Conservation (phyloP, 2,329 filamentous ascomycete species). For the Botrytis deweyae region DNA sequence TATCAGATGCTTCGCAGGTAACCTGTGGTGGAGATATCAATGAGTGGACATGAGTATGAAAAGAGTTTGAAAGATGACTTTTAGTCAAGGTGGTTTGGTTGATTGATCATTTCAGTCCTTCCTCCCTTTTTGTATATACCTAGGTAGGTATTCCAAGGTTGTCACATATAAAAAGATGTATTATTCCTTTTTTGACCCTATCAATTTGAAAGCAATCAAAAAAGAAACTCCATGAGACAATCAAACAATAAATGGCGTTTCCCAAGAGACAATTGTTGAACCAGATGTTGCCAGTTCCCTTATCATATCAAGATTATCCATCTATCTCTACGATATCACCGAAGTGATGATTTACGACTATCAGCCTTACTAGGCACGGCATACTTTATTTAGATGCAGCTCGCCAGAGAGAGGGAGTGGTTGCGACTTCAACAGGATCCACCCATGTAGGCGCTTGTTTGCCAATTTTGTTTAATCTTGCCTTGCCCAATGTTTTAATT, state of each 20-base stretch:
- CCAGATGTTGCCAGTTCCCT: background rate
- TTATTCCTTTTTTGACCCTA: background rate
- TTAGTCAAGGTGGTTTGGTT: background rate
- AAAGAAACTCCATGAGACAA: background rate
- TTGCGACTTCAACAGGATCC: conserved; percentile 10
- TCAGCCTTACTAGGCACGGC: conserved; percentile 16
- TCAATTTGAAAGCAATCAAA: background rate
- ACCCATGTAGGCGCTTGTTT: conserved; percentile 18
- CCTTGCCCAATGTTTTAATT: conserved; percentile 7
- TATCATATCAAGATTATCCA: background rate
- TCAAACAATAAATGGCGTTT: conserved; percentile 5
- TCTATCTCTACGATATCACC: background rate
- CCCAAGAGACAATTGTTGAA: background rate
- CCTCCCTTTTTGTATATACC: background rate
- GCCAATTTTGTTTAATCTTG: conserved; percentile 14
- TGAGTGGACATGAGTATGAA: background rate
- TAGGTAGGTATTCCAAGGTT: background rate
- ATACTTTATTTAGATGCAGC: conserved; percentile 6
- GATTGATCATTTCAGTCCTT: background rate
- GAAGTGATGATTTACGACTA: background rate
- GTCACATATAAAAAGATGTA: background rate
- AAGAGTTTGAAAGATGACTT: background rate
- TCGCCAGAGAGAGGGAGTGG: background rate
- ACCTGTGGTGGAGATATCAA: background rate
- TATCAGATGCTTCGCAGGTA: background rate